Conservation (phyloP, 139 green algal genomes). For the Zygnema circumcarinatum region DNA sequence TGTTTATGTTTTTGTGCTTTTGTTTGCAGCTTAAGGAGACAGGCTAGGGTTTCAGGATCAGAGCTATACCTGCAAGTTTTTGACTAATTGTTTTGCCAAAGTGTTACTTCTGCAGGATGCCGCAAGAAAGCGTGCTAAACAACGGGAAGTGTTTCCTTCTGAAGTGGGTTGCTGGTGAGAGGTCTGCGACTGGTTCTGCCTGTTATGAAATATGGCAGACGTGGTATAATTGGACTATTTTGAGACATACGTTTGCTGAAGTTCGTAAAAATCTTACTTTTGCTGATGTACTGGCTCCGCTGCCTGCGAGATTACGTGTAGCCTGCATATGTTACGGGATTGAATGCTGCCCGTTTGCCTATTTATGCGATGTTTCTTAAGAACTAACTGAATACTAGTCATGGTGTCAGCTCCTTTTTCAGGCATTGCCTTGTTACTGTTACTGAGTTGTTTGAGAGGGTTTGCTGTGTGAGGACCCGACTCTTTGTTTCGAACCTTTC, state of each 20-base stretch:
- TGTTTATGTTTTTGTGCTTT: too few species aligned
- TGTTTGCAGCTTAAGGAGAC: too few species aligned
- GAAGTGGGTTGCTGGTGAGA: conserved; percentile 54
- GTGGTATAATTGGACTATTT: conserved; percentile 15
- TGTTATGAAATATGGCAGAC: background rate
- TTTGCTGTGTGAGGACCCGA: too few species aligned
- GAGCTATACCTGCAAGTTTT: conserved; percentile 19
- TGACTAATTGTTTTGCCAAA: background rate
- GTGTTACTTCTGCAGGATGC: conserved; percentile 39
- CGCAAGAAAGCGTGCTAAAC: conserved; percentile 54
- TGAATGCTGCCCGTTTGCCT: conserved; percentile 10
- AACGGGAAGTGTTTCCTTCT: conserved; percentile 55
- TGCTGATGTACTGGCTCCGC: conserved; percentile 5
- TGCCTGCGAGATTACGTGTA: conserved; percentile 6
- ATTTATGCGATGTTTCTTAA: too few species aligned
- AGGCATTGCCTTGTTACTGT: too few species aligned
- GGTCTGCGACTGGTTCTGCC: background rate
- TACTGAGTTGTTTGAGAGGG: too few species aligned
- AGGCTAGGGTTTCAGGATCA: too few species aligned
- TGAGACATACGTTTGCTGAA: conserved; percentile 13
- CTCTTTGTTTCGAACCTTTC: too few species aligned
- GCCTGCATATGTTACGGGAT: background rate
- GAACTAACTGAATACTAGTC: too few species aligned
- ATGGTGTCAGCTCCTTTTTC: too few species aligned
- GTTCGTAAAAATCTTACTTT: background rate